Base-by-base conservation (phyloP, 1,284 basidiomycete species). In the Cutaneotrichosporon cutaneum region DNA sequence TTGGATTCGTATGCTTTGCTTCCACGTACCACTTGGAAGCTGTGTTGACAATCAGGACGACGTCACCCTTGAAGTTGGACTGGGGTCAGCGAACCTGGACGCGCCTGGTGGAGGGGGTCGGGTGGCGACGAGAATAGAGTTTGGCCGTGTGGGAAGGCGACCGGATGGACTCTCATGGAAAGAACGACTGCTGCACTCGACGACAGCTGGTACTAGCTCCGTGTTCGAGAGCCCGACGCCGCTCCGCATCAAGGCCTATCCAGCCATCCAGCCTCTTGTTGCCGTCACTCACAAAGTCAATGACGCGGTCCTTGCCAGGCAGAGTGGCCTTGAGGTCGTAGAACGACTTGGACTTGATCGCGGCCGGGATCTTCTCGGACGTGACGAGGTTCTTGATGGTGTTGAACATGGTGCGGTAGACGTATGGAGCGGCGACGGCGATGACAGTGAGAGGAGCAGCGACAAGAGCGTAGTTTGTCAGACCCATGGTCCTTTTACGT, bases 31-130 rank as follows among this genome's bases (percentile, higher is more conserved):
- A 81, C 70, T 83, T 81, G 62, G 80, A 81, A 3, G 84, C 84
- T 3, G 81, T 82, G 76, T 84, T 84, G 68, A 83, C 80, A 66
- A 84, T 79, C 50, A 85, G 72, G 26, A 83, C 81, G 56, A 81
- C 80, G 69, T 85, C 83, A 70, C 82, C 83, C 66, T 82, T 81
- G 67, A 82, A 63, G 3, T 67, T 65, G 21, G 70, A 57, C 72
- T 76, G 53, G 9, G 47, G 24, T 16, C 14, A 24, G 24, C 47
- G 3, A 10, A 13, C 4, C 22, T 16, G 24, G 6, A 24, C 24
- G 13, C 9, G 4, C n/a, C 5, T 22, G 26, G 27, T n/a, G 5
- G 5, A 3, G 2, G 27, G 30, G 7, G 50, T 32, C 11, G 44
- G 16, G n/a, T n/a, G 30, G 30, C 30, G 30, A 30, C 30, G 30